Evolutionary conservation across 2,329 filamentous ascomycete genomes (phyloP).

Genomic region (Sporothrix dimorphospora): DNA sequence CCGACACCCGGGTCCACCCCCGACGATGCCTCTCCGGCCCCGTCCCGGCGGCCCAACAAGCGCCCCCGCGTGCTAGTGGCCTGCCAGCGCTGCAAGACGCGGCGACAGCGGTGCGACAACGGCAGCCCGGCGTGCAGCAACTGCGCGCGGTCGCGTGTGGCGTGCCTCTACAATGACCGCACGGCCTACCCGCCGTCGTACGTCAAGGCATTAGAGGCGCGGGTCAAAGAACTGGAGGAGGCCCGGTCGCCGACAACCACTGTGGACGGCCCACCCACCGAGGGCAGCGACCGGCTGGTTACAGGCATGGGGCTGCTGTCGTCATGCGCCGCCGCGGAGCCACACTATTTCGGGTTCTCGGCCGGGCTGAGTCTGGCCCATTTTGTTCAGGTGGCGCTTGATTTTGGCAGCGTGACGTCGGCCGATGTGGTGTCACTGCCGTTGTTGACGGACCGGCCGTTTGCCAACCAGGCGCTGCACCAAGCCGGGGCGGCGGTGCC

Average conservation of each 20-base stretch:
- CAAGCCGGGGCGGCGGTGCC: neutral
- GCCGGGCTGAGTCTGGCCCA: conserved; percentile 30
- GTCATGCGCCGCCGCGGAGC: conserved; percentile 28
- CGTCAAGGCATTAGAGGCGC: conserved; percentile 26
- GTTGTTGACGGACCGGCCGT: conserved; percentile 28
- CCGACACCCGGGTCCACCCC: neutral
- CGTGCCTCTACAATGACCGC: conserved; percentile 25
- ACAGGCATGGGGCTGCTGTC: conserved; percentile 29
- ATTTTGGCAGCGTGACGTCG: conserved; percentile 25
- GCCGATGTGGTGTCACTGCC: conserved; percentile 27
- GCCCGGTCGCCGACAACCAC: neutral
- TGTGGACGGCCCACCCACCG: neutral
- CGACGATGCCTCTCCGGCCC: neutral
- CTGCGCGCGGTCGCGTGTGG: conserved; percentile 22
- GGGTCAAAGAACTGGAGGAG: conserved; percentile 20
- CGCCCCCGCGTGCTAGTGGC: conserved; percentile 27
- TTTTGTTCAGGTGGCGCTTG: conserved; percentile 30
- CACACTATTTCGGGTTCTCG: conserved; percentile 31
- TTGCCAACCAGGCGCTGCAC: conserved; percentile 27
- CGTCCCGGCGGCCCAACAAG: conserved; percentile 11
- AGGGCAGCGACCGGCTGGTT: neutral
- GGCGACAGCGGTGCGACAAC: conserved; percentile 30
- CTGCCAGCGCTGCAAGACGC: conserved; percentile 29
- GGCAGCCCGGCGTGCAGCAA: conserved; percentile 28
- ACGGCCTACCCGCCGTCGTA: conserved; percentile 28